Evolutionary conservation across 2,329 filamentous ascomycete genomes (phyloP).

Genomic region (Cyphellophora attinorum): DNA sequence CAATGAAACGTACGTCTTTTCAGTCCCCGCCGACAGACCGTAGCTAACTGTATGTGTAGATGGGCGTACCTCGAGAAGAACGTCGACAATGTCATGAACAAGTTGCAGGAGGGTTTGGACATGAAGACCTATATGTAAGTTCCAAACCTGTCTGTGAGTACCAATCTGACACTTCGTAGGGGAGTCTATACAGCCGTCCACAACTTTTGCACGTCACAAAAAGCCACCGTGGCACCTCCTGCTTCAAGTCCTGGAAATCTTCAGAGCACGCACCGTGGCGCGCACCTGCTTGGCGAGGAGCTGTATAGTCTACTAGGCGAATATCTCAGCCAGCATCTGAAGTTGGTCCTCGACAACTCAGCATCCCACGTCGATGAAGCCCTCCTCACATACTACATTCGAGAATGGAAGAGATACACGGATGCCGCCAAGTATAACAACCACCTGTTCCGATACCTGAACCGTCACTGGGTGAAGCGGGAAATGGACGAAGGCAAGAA

Average conservation of each 20-base stretch:
- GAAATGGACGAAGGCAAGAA: slow-evolving; percentile 99
- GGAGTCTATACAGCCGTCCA: slow-evolving; percentile 63
- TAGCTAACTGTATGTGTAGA: slow-evolving; percentile 34
- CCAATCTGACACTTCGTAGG: slow-evolving; percentile 41
- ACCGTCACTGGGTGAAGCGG: slow-evolving; percentile 96
- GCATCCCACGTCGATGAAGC: slow-evolving; percentile 80
- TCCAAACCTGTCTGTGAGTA: slow-evolving; percentile 23
- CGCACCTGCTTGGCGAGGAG: slow-evolving; percentile 90
- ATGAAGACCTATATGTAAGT: slow-evolving; percentile 63
- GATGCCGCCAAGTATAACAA: slow-evolving; percentile 95
- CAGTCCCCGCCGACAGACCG: slow-evolving; percentile 14
- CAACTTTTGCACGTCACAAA: slow-evolving; percentile 98
- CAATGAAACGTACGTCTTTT: slow-evolving; percentile 51
- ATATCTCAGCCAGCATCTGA: slow-evolving; percentile 72
- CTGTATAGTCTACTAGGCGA: slow-evolving; percentile 84
- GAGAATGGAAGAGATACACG: slow-evolving; percentile 93
- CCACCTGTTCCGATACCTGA: slow-evolving; percentile 90
- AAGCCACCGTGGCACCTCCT: slow-evolving; percentile 59
- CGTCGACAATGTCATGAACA: slow-evolving; percentile 86
- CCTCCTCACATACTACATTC: slow-evolving; percentile 84
- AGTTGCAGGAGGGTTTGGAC: slow-evolving; percentile 84
- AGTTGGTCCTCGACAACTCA: slow-evolving; percentile 60
- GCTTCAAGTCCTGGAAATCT: slow-evolving; percentile 60
- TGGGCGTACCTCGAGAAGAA: slow-evolving; percentile 85
- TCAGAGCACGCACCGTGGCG: slow-evolving; percentile 26